phyloP scores from a whole-genome alignment of 352 stramenopile genomes.

The Globisporangium middletonii region DNA sequence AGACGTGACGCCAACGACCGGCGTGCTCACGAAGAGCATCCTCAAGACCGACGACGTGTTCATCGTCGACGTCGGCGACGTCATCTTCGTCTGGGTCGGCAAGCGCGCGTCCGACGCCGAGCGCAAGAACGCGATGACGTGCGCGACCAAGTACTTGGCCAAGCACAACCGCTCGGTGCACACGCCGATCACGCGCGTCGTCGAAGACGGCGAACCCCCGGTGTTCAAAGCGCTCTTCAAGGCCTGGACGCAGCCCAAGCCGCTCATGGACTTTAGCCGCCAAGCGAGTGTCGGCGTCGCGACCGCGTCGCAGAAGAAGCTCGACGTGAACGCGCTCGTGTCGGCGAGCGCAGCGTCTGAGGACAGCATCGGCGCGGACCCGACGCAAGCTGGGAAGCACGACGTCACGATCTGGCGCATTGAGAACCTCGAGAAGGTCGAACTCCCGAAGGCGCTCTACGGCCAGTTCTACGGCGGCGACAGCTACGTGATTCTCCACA shows the following conservation, averaged over 20 bases:
- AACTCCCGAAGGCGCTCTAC: slow-evolving; percentile 68
- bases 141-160: slow-evolving; percentile 82
- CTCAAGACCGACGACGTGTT: slow-evolving; percentile 90
- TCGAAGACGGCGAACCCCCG: slow-evolving; percentile 76
- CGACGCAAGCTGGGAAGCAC: slow-evolving; percentile 63
- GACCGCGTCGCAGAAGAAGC: slow-evolving; percentile 35
- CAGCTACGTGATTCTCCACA: slow-evolving; percentile 94
- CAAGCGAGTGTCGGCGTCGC: slow-evolving; percentile 43
- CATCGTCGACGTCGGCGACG: slow-evolving; percentile 86
- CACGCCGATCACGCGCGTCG: slow-evolving; percentile 80
- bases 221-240: slow-evolving; percentile 86
- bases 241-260: slow-evolving; percentile 62
- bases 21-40: slow-evolving; percentile 69
- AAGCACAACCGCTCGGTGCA: slow-evolving; percentile 41
- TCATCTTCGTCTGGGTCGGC: slow-evolving; percentile 92
- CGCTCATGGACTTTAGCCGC: slow-evolving; percentile 51
- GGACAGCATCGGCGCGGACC: slow-evolving; percentile 69
- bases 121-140: slow-evolving; percentile 82
- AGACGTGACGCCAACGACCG: slow-evolving; percentile 58
- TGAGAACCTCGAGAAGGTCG: slow-evolving; percentile 87
- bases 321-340: slow-evolving; percentile 60
- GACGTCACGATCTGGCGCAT: slow-evolving; percentile 88
- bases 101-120: slow-evolving; percentile 74
- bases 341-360: slow-evolving; percentile 34
- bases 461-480: slow-evolving; percentile 94